Percentiles rank a stretch among this genome's conserved stretches.
Evolutionary conservation across 2,329 filamentous ascomycete species (phyloP).

Genomic region (Epicoccum nigrum): DNA sequence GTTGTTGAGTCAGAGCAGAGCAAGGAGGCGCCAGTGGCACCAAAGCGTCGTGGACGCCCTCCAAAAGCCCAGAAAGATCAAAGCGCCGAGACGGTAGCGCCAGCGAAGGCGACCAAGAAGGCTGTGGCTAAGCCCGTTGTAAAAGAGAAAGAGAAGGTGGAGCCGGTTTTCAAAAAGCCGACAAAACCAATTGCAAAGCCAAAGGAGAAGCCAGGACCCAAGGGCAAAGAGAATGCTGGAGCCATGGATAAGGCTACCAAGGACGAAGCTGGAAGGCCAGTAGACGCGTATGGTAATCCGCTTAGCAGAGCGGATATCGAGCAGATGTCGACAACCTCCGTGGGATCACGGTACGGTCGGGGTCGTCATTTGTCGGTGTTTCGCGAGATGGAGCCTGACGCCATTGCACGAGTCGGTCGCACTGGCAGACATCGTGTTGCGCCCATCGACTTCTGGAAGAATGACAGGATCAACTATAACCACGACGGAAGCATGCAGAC

Average conservation of each 20-base stretch:
- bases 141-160: slow-evolving; percentile 22
- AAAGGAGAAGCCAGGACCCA: slow-evolving; percentile 28
- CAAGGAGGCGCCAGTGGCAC: slow-evolving; percentile 22
- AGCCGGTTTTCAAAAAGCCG: slow-evolving; percentile 36
- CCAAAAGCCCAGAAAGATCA: slow-evolving; percentile 26
- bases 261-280: slow-evolving; percentile 36
- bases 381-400: slow-evolving; percentile 41
- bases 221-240: slow-evolving; percentile 15
- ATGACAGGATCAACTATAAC: slow-evolving; percentile 77
- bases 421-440: slow-evolving; percentile 79
- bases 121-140: slow-evolving; percentile 1
- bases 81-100: slow-evolving; percentile 17
- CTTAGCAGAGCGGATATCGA: slow-evolving; percentile 42
- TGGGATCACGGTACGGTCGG: slow-evolving; percentile 38
- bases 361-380: slow-evolving; percentile 46
- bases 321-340: slow-evolving; percentile 42
- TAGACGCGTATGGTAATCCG: slow-evolving; percentile 41
- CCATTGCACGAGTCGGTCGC: slow-evolving; percentile 51
- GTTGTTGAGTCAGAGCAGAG: slow-evolving; percentile 32
- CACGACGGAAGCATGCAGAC: slow-evolving; percentile 74
- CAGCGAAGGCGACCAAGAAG: slow-evolving; percentile 4
- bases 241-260: slow-evolving; percentile 13
- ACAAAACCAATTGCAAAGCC: slow-evolving; percentile 30
- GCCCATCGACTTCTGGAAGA: slow-evolving; percentile 85
- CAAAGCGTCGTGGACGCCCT: slow-evolving; percentile 37